Evolutionary conservation across 1,139 yeast species (phyloP).

Genomic region (Wickerhamiella pararugosa): DNA sequence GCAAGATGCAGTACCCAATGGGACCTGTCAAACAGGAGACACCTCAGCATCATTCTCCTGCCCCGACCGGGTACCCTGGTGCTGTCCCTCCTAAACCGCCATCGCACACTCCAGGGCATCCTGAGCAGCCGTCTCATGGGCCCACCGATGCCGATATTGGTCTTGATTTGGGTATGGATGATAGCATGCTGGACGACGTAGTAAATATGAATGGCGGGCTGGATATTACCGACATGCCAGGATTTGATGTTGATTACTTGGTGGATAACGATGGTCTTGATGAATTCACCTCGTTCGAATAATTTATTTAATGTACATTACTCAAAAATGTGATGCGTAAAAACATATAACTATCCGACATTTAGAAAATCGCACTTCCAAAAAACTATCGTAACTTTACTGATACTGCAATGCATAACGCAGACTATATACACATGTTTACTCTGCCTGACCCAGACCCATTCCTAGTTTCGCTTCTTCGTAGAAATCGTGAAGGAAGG

Average conservation of each 20-base stretch:
- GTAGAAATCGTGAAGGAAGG: constrained; percentile 29
- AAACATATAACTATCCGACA: no score
- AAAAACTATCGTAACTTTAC: no score
- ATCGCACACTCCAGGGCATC: background rate
- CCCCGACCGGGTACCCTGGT: background rate
- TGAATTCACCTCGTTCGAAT: constrained; percentile 1
- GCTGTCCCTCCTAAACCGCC: background rate
- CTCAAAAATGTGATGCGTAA: no score
- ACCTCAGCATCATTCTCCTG: background rate
- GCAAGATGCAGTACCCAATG: background rate
- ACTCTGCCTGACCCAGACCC: no score
- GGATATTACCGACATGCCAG: constrained; percentile 1
- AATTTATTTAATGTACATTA: background rate
- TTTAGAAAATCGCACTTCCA: no score
- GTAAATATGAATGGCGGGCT: constrained; percentile 1
- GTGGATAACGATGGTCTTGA: background rate
- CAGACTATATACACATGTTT: no score
- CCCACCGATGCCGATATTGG: background rate
- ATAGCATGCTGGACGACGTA: constrained; percentile 4
- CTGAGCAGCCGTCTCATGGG: background rate
- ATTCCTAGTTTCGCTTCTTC: constrained; percentile 17
- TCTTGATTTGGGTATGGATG: constrained; percentile 1
- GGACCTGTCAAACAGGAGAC: background rate
- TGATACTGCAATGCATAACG: no score
- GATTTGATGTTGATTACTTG: constrained; percentile 4